Evolutionary conservation across 352 stramenopile species (phyloP), one percentile per base, ranked within the genome.

Genomic region (Phytopythium sindhum): DNA sequence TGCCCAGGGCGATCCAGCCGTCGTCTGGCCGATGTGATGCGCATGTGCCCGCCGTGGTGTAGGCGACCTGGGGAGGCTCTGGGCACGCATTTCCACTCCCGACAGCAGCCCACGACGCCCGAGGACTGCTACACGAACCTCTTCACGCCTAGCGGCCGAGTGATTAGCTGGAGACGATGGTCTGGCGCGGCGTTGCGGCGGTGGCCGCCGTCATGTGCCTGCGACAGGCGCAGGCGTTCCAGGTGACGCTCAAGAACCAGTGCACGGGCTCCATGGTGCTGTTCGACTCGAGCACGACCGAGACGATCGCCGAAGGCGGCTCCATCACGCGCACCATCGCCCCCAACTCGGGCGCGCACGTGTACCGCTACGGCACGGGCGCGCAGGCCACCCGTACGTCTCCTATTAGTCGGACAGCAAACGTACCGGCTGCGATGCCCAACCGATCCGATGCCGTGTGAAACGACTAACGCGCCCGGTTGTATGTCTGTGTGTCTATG

Each of bases 381-480:
- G 69, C 66, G 11, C 81, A 90, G 52, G 81, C 81, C 0, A 90
- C 81, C 2, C 56, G 75, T 83, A 70, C 64, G 75, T 77, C 7
- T 21, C 2, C 35, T 24, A 41, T 31, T 45, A 10, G 14, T 48
- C 31, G 23, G 12, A 60, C 37, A 60, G 33, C 33, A 39, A 60
- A 44, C 11, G 28, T 0, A 31, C 21, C 19, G 45, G n/a, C 45
- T 31, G 29, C 8, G 47, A 37, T 61, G n/a, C 51, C 26, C 31
- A 23, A 57, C 24, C 21, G 17, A 65, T 31, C 45, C 17, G 5
- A 41, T n/a, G 4, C 11, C 28, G 9, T 39, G 12, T n/a, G n/a
- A 47, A 21, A 66, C 14, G 58, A 39, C 48, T 59, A 55, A 59
- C 61, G 2, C 29, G 11, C 58, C 26, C 48, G 11, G 24, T 61